Conservation (phyloP, 768 basidiomycete species). For the Boletus rufocinnamomeus region DNA sequence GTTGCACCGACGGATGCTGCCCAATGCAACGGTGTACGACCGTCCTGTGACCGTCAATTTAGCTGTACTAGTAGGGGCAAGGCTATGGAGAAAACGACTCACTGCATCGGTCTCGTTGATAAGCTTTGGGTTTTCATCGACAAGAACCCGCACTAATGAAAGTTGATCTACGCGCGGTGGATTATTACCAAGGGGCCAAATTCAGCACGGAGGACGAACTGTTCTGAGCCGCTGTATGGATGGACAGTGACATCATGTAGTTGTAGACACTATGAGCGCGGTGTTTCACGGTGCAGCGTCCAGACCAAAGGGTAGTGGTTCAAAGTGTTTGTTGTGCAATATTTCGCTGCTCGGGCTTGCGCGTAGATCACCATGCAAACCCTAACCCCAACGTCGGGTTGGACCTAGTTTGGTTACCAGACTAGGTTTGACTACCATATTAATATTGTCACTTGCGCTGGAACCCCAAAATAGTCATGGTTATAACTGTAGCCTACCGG, state of each 20-base stretch:
- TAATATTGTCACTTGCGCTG: not conserved
- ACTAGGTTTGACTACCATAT: no score
- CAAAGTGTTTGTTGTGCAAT: not conserved
- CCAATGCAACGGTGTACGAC: conserved; percentile 83
- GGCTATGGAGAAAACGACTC: conserved; percentile 11
- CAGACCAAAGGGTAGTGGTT: not conserved
- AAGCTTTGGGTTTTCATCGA: conserved; percentile 60
- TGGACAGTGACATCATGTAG: conserved; percentile 42
- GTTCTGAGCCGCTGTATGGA: conserved; percentile 72
- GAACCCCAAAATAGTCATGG: no score
- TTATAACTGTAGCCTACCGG: no score
- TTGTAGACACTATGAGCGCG: not conserved
- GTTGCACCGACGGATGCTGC: conserved; percentile 73
- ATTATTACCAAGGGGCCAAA: not conserved
- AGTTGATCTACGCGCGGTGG: conserved; percentile 56
- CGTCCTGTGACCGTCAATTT: conserved; percentile 51
- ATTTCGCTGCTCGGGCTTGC: conserved; percentile 9
- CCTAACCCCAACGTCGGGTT: conserved; percentile 31
- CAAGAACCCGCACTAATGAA: conserved; percentile 64
- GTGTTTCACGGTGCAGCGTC: not conserved
- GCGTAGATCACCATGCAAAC: no score
- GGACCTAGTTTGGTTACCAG: no score
- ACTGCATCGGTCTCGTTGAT: conserved; percentile 68
- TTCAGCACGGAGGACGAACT: conserved; percentile 37
- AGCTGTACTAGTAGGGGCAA: accelerated